These are phyloP conservation scores for Eragrostis nindensis DNA, from an alignment of 176 grass and related monocot species.

Conservation along the genomic window DNA sequence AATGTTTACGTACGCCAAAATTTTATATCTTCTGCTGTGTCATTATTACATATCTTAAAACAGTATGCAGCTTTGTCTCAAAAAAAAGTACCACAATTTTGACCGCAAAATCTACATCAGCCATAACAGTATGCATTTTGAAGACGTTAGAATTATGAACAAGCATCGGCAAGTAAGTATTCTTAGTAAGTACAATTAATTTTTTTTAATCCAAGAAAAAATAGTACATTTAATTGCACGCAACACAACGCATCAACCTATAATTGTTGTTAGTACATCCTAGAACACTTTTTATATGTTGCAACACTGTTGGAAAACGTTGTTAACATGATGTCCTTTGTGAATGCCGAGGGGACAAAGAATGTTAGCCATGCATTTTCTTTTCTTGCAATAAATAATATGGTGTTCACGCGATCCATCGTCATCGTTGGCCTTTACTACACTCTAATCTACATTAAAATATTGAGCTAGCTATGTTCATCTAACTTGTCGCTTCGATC, in stretches of 20 bases:
- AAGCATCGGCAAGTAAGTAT: background rate
- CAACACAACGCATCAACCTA: background rate
- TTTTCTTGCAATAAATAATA: conserved; percentile 9
- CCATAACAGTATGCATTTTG: background rate
- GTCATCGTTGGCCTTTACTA: conserved; percentile 35
- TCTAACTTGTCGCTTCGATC: conserved; percentile 41
- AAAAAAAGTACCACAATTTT: background rate
- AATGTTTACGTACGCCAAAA: background rate
- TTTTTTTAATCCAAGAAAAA: background rate
- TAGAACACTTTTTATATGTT: background rate
- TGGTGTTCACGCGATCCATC: background rate
- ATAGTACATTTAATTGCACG: background rate
- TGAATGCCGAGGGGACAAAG: conserved; percentile 1
- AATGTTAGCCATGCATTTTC: conserved; percentile 18
- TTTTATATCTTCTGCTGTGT: background rate
- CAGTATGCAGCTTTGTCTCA: background rate
- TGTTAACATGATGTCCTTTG: background rate
- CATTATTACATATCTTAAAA: background rate
- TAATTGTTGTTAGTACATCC: background rate
- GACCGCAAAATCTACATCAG: too few species aligned
- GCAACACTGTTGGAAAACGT: background rate
- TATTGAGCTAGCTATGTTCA: background rate
- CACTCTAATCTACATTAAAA: conserved; percentile 21
- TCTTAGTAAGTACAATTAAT: background rate
- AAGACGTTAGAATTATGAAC: background rate